A percentile compares a stretch with the other conserved stretches of the same genome.
Conservation (phyloP, 495 filamentous ascomycete species). For the Talaromyces thailandensis region DNA sequence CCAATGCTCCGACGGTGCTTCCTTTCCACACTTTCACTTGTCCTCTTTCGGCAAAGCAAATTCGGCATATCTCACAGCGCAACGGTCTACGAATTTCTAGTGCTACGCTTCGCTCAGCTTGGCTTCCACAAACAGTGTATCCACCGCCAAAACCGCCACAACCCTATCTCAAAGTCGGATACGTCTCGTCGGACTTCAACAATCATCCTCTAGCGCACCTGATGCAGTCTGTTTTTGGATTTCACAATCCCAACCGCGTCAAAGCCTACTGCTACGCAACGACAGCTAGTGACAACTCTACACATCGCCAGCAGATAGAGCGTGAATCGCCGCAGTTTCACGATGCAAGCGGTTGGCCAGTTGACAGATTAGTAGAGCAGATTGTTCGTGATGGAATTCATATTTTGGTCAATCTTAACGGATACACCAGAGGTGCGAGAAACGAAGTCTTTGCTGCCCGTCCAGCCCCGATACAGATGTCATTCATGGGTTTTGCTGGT, state of each 20-base stretch:
- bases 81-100: conserved; percentile 91
- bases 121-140: conserved; percentile 77
- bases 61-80: conserved; percentile 89
- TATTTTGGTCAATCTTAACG: conserved; percentile 94
- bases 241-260: conserved; percentile 65
- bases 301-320: conserved; percentile 91
- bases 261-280: conserved; percentile 97
- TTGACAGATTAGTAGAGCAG: conserved; percentile 78
- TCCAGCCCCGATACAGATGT: conserved; percentile 96
- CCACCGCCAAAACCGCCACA: conserved; percentile 73
- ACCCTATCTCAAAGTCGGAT: conserved; percentile 82
- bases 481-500: conserved; percentile 98
- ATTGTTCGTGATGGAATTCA: conserved; percentile 92
- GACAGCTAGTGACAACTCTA: conserved; percentile 80
- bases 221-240: conserved; percentile 98
- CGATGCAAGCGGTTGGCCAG: conserved; percentile 80
- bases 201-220: conserved; percentile 95
- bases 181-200: conserved; percentile 98
- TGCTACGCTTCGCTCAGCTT: conserved; percentile 74
- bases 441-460: conserved; percentile 97
- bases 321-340: conserved; percentile 86
- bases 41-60: conserved; percentile 85
- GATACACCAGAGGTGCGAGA: conserved; percentile 91
- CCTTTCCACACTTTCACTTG: conserved; percentile 99
- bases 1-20: conserved; percentile 86